Percentiles rank a stretch among this genome's conserved stretches.
These are phyloP conservation scores for Phytomonas serpens DNA, from an alignment of 208 protist genomes.

Conservation along the genomic window DNA sequence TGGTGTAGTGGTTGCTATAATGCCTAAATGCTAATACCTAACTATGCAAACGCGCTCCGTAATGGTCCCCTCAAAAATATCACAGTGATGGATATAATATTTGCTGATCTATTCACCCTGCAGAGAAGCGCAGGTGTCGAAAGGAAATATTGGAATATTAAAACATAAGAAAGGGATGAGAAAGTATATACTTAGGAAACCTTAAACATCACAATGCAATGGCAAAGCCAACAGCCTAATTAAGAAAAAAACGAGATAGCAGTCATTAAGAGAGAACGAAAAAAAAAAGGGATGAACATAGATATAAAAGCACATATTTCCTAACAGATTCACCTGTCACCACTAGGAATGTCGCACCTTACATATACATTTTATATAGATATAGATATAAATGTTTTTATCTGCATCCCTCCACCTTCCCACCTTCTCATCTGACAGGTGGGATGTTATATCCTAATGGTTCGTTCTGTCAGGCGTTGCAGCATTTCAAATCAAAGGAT, in stretches of 20 bases:
- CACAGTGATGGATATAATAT: background rate
- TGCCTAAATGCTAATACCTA: conserved; percentile 6
- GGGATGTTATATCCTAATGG: background rate
- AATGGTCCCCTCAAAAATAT: background rate
- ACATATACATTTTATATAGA: background rate
- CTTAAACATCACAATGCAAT: background rate
- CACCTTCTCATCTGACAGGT: background rate
- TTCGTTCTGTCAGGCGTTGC: conserved; percentile 2
- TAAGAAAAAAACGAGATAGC: too few species aligned
- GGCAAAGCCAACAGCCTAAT: background rate
- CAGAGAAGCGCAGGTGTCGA: background rate
- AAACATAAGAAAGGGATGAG: background rate
- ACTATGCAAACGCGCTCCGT: background rate
- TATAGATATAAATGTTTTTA: background rate
- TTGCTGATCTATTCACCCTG: background rate
- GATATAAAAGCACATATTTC: background rate
- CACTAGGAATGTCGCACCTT: background rate
- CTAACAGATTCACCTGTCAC: background rate
- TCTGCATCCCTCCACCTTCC: background rate
- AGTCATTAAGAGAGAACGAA: background rate
- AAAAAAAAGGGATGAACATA: background rate
- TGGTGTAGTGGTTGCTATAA: conserved; percentile 10
- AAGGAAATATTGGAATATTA: background rate
- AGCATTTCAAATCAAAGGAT: conserved; percentile 8
- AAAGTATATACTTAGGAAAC: background rate